A percentile compares a stretch with the other conserved stretches of the same genome.
Evolutionary conservation across 139 green algal species (phyloP).

Genomic region (Auxenochlorella pyrenoidosa): DNA sequence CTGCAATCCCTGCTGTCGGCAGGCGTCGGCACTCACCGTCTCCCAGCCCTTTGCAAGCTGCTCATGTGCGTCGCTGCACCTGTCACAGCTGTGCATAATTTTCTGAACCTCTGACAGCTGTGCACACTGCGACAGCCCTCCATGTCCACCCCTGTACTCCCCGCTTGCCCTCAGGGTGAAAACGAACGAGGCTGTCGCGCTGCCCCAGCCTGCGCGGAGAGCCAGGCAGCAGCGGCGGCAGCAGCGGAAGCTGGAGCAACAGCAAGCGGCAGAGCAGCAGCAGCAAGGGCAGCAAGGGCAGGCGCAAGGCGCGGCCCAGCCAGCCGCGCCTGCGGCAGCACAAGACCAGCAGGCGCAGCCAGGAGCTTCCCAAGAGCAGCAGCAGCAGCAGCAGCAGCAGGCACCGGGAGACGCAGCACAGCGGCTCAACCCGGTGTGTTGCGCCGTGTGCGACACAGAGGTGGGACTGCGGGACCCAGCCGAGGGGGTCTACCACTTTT

Average conservation of each 20-base stretch:
- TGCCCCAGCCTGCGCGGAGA: background rate
- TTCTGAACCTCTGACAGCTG: no score
- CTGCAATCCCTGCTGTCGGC: slow-evolving; percentile 8
- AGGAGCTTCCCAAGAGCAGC: slow-evolving; percentile 1
- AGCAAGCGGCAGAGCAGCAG: background rate
- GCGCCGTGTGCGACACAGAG: slow-evolving; percentile 56
- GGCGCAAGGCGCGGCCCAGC: background rate
- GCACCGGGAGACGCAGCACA: background rate
- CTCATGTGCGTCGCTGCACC: no score
- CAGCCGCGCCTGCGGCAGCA: background rate
- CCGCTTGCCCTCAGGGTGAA: slow-evolving; percentile 4
- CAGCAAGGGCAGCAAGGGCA: background rate
- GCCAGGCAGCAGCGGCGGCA: background rate
- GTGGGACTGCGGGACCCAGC: slow-evolving; percentile 44
- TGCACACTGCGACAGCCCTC: background rate
- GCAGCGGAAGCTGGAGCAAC: background rate
- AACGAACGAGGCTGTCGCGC: background rate
- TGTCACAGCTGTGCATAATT: no score
- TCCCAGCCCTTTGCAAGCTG: no score
- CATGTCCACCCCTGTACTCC: background rate
- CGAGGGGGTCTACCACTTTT: slow-evolving; percentile 65
- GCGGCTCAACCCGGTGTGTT: slow-evolving; percentile 49
- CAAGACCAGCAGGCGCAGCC: background rate
- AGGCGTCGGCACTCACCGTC: no score
- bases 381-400: slow-evolving; percentile 31